These are phyloP conservation scores for Dendrocalamus sinicus DNA, from an alignment of 176 grass and related monocot species.

Conservation along the genomic window DNA sequence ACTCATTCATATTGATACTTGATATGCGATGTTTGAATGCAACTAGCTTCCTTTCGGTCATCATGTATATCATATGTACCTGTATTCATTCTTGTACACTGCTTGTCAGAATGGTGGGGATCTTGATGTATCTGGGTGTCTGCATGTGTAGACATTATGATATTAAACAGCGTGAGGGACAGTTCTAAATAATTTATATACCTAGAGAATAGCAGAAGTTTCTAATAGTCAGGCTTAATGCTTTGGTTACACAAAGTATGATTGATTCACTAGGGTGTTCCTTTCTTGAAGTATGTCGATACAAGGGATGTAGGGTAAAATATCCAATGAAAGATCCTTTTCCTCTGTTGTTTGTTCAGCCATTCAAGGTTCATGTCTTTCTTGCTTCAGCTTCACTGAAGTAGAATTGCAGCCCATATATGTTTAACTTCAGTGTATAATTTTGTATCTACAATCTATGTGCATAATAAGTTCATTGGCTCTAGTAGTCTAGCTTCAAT, in stretches of 20 bases:
- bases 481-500: constrained; percentile 25
- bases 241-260: constrained; percentile 13
- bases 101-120: constrained; percentile 5
- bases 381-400: background rate
- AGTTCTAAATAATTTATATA: constrained; percentile 28
- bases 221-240: constrained; percentile 17
- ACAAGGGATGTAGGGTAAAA: constrained; percentile 4
- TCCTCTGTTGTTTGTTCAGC: background rate
- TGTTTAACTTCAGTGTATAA: background rate
- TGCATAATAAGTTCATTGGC: background rate
- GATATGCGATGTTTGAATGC: constrained; percentile 23
- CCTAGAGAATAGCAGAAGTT: background rate
- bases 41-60: constrained; percentile 4
- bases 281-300: background rate
- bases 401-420: background rate
- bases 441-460: background rate
- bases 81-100: constrained; percentile 28
- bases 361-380: background rate
- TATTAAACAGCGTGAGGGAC: background rate
- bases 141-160: constrained; percentile 1
- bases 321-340: background rate
- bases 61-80: constrained; percentile 22
- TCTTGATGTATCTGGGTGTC: constrained; percentile 29
- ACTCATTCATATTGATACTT: constrained; percentile 9
- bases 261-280: background rate